Percentiles rank a stretch among this genome's conserved stretches.
Evolutionary conservation across 306 rosid species (phyloP).

Genomic region (Luffa acutangula): DNA sequence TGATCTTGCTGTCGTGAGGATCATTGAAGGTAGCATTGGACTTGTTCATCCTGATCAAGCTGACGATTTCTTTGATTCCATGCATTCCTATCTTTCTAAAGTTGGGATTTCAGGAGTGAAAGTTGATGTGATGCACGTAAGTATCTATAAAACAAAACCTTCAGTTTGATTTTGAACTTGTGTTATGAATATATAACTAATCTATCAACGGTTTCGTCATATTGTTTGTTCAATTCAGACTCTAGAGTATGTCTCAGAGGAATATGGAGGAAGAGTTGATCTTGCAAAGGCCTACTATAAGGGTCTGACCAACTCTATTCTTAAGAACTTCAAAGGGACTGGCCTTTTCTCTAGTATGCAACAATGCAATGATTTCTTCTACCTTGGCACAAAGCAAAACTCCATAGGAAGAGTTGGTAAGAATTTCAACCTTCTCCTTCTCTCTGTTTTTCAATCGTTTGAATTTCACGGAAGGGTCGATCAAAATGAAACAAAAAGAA

Average conservation of each 20-base stretch:
- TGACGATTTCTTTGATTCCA: conserved; percentile 46
- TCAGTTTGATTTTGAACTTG: not conserved
- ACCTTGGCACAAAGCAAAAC: conserved; percentile 65
- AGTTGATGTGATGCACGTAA: conserved; percentile 76
- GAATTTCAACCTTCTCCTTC: not conserved
- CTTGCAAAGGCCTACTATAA: conserved; percentile 68
- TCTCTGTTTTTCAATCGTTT: too few relatives aligned
- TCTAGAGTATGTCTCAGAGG: conserved; percentile 58
- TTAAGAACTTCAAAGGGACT: conserved; percentile 64
- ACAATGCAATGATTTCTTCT: conserved; percentile 90
- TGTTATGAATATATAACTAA: not conserved
- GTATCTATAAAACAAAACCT: conserved; percentile 3
- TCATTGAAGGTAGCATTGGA: conserved; percentile 60
- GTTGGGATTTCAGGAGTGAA: conserved; percentile 73
- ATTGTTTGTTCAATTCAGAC: conserved; percentile 20
- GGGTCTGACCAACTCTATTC: conserved; percentile 46
- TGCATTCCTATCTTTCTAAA: conserved; percentile 71
- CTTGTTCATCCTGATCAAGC: conserved; percentile 79
- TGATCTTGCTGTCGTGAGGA: conserved; percentile 65
- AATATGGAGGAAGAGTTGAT: conserved; percentile 75
- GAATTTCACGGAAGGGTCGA: not conserved
- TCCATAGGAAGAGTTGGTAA: conserved; percentile 71
- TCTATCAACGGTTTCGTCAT: not conserved
- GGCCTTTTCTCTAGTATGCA: conserved; percentile 90
- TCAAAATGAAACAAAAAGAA: not conserved